Conservation (phyloP, 176 grass and related monocot genomes). For the Aegilops speltoides region DNA sequence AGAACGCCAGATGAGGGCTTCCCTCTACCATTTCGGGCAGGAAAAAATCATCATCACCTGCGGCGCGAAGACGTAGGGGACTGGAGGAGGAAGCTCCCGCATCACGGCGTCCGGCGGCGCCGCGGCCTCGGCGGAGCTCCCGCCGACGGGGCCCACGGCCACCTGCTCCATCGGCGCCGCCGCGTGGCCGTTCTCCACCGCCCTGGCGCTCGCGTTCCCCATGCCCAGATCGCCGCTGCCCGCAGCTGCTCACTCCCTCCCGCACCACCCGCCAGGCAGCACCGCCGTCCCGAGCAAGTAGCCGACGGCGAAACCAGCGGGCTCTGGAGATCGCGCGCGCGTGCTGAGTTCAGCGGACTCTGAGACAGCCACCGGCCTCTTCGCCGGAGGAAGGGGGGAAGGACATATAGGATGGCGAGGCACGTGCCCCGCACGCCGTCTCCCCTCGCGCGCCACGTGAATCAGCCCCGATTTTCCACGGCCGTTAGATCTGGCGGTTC, state of each 20-base stretch:
- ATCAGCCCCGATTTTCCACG: not conserved
- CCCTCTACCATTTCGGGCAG: not conserved
- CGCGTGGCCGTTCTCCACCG: constrained; percentile 56
- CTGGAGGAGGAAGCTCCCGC: constrained; percentile 38
- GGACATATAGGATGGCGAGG: constrained; percentile 12
- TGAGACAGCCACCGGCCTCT: constrained; percentile 9
- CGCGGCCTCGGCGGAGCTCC: constrained; percentile 4
- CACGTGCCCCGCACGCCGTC: constrained; percentile 33
- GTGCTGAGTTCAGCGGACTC: not conserved
- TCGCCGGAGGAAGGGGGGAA: constrained; percentile 25
- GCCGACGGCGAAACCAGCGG: not conserved
- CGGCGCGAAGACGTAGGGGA: constrained; percentile 56
- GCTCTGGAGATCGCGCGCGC: not conserved
- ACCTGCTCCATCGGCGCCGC: constrained; percentile 6
- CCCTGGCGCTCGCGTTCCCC: constrained; percentile 71
- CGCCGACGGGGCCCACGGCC: not conserved
- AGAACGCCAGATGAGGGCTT: constrained; percentile 2
- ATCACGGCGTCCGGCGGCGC: constrained; percentile 42
- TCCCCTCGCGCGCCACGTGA: not conserved
- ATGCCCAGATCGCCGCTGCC: constrained; percentile 34
- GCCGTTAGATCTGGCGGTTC: constrained; percentile 2
- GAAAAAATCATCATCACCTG: constrained; percentile 43
- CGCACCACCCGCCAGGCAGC: not conserved
- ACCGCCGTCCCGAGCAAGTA: not conserved
- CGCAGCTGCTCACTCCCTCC: not conserved